These are phyloP conservation scores for Austroboletus novae-zelandiae DNA, from an alignment of 1,284 basidiomycete genomes.

Conservation along the genomic window DNA sequence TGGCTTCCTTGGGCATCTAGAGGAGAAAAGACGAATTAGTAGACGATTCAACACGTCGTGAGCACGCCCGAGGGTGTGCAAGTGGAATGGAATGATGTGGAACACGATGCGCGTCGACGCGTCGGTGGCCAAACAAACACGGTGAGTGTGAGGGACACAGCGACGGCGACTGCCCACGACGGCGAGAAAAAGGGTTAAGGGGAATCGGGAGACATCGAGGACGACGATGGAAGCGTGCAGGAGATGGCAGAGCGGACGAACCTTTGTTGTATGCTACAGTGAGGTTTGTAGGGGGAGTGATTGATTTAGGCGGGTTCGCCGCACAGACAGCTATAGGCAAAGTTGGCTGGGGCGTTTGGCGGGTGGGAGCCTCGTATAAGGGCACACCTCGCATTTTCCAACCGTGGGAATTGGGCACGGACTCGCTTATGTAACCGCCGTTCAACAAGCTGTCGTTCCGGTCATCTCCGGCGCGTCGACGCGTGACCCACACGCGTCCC, in stretches of 20 bases:
- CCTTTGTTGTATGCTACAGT: conserved; percentile 33
- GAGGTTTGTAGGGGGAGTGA: conserved; percentile 20
- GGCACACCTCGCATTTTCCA: conserved; percentile 25
- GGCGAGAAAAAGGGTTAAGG: conserved; percentile 7
- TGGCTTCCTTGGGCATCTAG: conserved; percentile 84
- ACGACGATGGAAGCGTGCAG: conserved; percentile 21
- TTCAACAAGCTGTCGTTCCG: conserved; percentile 32
- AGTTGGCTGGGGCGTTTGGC: conserved; percentile 36
- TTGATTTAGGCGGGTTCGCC: conserved; percentile 36
- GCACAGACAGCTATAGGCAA: conserved; percentile 38
- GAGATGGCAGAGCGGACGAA: conserved; percentile 23
- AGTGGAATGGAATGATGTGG: conserved; percentile 24
- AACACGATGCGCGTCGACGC: conserved; percentile 35
- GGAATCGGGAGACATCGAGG: conserved; percentile 24
- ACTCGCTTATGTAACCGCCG: conserved; percentile 35
- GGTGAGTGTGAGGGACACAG: conserved; percentile 12
- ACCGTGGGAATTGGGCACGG: conserved; percentile 38
- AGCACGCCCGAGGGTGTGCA: conserved; percentile 22
- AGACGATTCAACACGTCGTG: conserved; percentile 32
- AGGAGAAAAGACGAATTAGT: conserved; percentile 35
- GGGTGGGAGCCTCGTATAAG: conserved; percentile 39
- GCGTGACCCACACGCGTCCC: conserved; percentile 4
- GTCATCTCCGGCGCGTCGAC: conserved; percentile 26
- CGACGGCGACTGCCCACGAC: conserved; percentile 11
- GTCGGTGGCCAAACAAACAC: conserved; percentile 34